Percentiles rank a stretch among this genome's conserved stretches.
Evolutionary conservation across 495 filamentous ascomycete genomes (phyloP).

Genomic region (Lasiosphaeria ovina): DNA sequence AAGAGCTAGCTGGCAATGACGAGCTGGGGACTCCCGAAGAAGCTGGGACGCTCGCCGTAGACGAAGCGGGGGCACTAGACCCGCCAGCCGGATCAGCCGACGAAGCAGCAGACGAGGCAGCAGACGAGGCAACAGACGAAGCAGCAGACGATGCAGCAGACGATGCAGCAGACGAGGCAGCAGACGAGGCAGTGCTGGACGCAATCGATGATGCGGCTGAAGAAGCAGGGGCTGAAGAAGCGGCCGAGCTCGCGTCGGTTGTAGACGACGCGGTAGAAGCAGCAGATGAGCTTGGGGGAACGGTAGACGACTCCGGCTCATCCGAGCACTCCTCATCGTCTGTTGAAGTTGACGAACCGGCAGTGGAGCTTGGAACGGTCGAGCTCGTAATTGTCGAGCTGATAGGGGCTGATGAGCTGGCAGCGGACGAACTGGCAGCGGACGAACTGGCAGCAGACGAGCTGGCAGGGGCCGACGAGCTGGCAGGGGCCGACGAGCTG

Average conservation of each 20-base stretch:
- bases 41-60: not conserved
- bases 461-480: slow-evolving; percentile 2
- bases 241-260: not conserved
- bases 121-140: not conserved
- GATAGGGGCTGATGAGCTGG: not conserved
- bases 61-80: not conserved
- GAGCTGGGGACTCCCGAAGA: not conserved
- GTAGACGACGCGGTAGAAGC: not conserved
- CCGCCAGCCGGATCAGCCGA: too few species aligned
- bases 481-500: slow-evolving; percentile 9
- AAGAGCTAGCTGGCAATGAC: not conserved
- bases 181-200: not conserved
- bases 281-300: not conserved
- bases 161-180: not conserved
- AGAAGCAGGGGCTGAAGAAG: not conserved
- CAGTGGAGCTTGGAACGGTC: slow-evolving; percentile 1
- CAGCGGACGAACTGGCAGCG: slow-evolving; percentile 3
- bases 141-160: not conserved
- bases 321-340: slow-evolving; percentile 6
- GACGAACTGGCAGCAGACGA: slow-evolving; percentile 6
- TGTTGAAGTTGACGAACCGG: not conserved
- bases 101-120: not conserved
- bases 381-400: slow-evolving; percentile 2
- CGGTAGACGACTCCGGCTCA: not conserved
- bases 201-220: not conserved